Evolutionary conservation across 371 early-diverging fungal species (phyloP), one percentile per base, ranked within the genome.

Genomic region (Mucor sp.): DNA sequence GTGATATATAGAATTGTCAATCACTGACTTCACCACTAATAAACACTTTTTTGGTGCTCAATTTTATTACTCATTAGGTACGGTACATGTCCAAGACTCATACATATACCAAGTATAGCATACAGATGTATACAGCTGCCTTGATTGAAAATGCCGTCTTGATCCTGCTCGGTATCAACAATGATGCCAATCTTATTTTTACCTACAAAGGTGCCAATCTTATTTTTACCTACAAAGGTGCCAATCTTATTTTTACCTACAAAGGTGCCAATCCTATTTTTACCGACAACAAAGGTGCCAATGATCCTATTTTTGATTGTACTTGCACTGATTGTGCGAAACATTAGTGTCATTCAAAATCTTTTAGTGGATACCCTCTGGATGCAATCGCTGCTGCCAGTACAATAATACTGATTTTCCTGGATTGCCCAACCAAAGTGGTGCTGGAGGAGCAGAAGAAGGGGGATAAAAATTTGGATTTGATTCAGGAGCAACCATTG

Each of bases 1-100:
- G 35, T 48, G 35, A 17, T 7, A 12, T 62, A 53, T n/a, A n/a
- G 62, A 35, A 14, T 11, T 21, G 12, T 12, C 62, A 37, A 21
- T 33, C 48, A 23, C 17, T 62, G 6, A 8, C 21, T 35, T 50
- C 33, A 11, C 62, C 62, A n/a, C 4, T 14, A 21, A 37, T 35
- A 23, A 7, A 6, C n/a, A n/a, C n/a, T 41, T 14, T 9, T 62
- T 37, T 5, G 62, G 50, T 4, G 35, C 35, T 33, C 30, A 53
- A 48, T 32, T 23, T 21, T 15, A 50, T 12, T 53, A 62, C 23
- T 30, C 62, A 33, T n/a, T n/a, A n/a, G 62, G 62, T 62, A 41
- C 41, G 14, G 41, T 41, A 41, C 2, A 61, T 15, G 7, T 15
- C 11, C 14, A 14, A 11, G 14, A 41, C 11, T 9, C 11, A 3